phyloP scores from a whole-genome alignment of 2,329 filamentous ascomycete species.

The Aspergillus jensenii region DNA sequence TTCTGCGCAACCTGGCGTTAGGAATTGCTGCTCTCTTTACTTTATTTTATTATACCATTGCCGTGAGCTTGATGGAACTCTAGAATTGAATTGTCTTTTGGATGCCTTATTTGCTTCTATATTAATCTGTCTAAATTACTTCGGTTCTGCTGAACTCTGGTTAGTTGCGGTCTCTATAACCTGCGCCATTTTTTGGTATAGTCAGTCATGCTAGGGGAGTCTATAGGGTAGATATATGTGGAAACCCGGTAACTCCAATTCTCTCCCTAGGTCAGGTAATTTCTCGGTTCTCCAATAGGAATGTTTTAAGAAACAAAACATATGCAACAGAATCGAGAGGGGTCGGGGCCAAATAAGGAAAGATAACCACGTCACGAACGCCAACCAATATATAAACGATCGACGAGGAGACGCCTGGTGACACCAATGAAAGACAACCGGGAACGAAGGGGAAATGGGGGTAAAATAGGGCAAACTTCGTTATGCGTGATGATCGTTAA shows the following conservation, averaged over 20 bases:
- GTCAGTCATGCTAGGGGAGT: background rate
- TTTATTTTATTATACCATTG: constrained; percentile 12
- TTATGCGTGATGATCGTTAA: constrained; percentile 10
- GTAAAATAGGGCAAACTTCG: constrained; percentile 4
- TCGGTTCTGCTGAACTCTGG: background rate
- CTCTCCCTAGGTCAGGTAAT: background rate
- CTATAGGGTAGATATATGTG: background rate
- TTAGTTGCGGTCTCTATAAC: background rate
- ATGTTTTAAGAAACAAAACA: no score
- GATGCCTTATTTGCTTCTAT: background rate
- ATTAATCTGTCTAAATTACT: background rate
- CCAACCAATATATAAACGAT: background rate
- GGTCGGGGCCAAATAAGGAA: background rate
- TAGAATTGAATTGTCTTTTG: background rate
- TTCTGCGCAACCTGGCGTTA: constrained; percentile 20
- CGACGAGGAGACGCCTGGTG: background rate
- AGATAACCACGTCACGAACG: background rate
- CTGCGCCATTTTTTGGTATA: background rate
- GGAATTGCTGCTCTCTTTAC: constrained; percentile 14
- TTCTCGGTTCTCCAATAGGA: no score
- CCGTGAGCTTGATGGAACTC: constrained; percentile 8
- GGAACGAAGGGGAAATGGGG: background rate
- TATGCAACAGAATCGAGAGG: no score
- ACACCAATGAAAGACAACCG: background rate
- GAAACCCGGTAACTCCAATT: background rate